These are phyloP conservation scores for Fusarium lateritium DNA, from an alignment of 2,329 filamentous ascomycete genomes.

Conservation along the genomic window DNA sequence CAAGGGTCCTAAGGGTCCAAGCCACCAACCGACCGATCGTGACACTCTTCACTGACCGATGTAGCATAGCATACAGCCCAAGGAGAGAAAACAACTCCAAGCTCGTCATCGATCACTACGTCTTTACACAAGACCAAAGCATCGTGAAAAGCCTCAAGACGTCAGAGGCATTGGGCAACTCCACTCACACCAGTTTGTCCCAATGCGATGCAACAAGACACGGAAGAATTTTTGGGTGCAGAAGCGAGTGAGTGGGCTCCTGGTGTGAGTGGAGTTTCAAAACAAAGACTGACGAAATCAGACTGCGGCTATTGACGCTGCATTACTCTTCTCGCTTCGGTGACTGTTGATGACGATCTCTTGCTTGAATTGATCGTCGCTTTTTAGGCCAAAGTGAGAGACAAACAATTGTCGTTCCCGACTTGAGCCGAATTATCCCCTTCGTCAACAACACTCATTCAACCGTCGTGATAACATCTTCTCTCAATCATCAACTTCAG, in stretches of 20 bases:
- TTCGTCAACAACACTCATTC: not conserved
- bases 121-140: conserved; percentile 5
- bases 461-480: not conserved
- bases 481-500: not conserved
- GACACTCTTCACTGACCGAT: conserved; percentile 17
- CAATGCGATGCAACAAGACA: not conserved
- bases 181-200: conserved; percentile 31
- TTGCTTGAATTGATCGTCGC: conserved; percentile 12
- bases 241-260: conserved; percentile 1
- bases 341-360: conserved; percentile 11
- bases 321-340: conserved; percentile 16
- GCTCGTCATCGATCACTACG: conserved; percentile 33
- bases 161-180: conserved; percentile 28
- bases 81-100: not conserved
- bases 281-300: conserved; percentile 1
- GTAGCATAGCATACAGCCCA: conserved; percentile 19
- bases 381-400: not conserved
- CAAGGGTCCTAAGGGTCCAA: conserved; percentile 33
- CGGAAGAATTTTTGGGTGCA: conserved; percentile 1
- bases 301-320: conserved; percentile 6
- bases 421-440: conserved; percentile 22
- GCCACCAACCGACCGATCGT: conserved; percentile 21
- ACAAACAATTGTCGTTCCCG: conserved; percentile 14
- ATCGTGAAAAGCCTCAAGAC: conserved; percentile 45
- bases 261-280: conserved; percentile 42